Evolutionary conservation across 345 rosid genomes (phyloP).

Genomic region (Syzygium oleosum): DNA sequence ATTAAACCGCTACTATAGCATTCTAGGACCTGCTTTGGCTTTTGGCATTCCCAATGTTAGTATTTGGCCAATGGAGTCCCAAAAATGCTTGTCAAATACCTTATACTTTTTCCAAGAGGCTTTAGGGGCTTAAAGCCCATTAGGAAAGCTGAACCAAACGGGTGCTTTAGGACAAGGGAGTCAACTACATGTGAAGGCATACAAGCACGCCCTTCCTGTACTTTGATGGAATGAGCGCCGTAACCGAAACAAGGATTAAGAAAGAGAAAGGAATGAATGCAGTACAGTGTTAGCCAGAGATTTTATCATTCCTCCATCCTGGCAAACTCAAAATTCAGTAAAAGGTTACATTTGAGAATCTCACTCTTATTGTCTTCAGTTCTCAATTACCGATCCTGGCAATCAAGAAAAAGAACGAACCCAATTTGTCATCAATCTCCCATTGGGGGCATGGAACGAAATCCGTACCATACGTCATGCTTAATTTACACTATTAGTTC

Average conservation of each 20-base stretch:
- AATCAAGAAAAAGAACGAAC: not conserved
- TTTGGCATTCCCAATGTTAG: too few species aligned
- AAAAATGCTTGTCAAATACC: too few species aligned
- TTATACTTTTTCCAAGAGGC: too few species aligned
- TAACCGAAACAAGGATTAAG: not conserved
- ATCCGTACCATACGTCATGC: not conserved
- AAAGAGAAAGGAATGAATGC: not conserved
- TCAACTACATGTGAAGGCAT: not conserved
- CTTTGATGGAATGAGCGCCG: not conserved
- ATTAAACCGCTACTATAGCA: too few species aligned
- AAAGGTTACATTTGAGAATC: not conserved
- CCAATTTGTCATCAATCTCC: not conserved
- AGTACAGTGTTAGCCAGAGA: not conserved
- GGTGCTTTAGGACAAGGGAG: not conserved
- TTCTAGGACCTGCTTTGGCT: too few species aligned
- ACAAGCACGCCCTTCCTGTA: not conserved
- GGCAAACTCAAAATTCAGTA: not conserved
- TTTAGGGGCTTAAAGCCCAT: too few species aligned
- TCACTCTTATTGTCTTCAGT: not conserved
- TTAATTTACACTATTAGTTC: not conserved
- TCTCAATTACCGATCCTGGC: not conserved
- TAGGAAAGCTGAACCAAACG: too few species aligned
- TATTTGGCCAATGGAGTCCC: too few species aligned
- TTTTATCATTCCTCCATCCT: not conserved
- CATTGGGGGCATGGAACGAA: not conserved